Evolutionary conservation across 2,329 filamentous ascomycete genomes (phyloP), one percentile per base, ranked within the genome.

Genomic region (Pyrenochaeta sp.): DNA sequence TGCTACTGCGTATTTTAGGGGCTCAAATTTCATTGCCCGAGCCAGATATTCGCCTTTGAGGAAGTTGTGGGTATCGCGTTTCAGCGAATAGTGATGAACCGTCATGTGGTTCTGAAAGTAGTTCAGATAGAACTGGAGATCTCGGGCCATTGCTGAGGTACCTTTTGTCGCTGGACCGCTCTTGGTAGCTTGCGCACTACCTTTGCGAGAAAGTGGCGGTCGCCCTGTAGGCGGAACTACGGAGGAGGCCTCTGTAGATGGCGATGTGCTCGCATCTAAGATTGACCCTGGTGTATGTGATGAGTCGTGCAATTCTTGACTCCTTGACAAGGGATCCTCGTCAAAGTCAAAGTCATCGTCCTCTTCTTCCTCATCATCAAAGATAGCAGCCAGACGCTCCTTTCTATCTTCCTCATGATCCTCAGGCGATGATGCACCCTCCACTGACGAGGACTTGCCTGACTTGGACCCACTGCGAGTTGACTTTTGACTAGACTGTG

Each of bases 1-100:
- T 9, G 93, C 91, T 4, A 97, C 80, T 0, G 93, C 93, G 74
- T 97, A 93, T 5, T 97, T 84, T 10, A 98, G 81, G 6, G 93
- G 88, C 60, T 97, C 91, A 72, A 93, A 90, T 75, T 86, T 85
- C 48, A 93, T 75, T 0, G 94, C 93, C 52, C 91, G 82, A 40
- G 87, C 87, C 22, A 93, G 83, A 43, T 97, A 84, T 6, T 87
- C 88, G 9, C 83, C 85, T 48, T 86, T 87, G 61, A 97, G 87
- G 73, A 97, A 97, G 60, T 89, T 83, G 45, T 88, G 85, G 10
- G 85, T 82, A 70, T 94, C 89, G 65, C 85, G 84, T 61, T 90
- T 88, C 66, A 96, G 81, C 51, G 90, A 90, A 74, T 97, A 98
- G 77, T 97, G 93, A 64, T 91, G 89, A 72, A 90, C 84, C 0